Evolutionary conservation across 129 eudicot genomes (phyloP).

Genomic region (Mikania micrantha): DNA sequence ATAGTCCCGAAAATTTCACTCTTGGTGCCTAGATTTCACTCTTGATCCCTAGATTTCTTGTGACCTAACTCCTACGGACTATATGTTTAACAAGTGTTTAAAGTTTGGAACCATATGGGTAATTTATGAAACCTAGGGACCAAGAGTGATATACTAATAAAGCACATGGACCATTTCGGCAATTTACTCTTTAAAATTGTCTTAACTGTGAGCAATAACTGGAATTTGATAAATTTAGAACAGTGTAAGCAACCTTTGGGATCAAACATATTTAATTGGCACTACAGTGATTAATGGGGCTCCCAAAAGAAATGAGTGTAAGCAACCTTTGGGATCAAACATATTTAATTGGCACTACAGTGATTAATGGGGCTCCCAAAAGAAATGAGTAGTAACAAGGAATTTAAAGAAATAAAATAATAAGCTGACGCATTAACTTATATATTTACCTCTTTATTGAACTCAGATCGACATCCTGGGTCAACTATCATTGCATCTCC

Average conservation of each 20-base stretch:
- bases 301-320: not conserved
- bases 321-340: not conserved
- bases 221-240: not conserved
- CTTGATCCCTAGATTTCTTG: too few species aligned
- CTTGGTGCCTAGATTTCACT: too few species aligned
- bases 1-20: too few species aligned
- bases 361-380: not conserved
- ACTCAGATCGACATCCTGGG: slow-evolving; percentile 76
- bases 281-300: not conserved
- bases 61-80: too few species aligned
- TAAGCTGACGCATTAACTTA: not conserved
- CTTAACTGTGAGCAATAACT: not conserved
- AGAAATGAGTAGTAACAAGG: not conserved
- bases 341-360: not conserved
- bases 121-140: too few species aligned
- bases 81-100: too few species aligned
- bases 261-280: not conserved
- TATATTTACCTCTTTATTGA: slow-evolving; percentile 54
- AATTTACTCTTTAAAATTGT: too few species aligned
- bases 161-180: too few species aligned
- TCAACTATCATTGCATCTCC: slow-evolving; percentile 93
- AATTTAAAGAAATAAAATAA: not conserved
- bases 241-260: not conserved
- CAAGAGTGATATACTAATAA: too few species aligned
- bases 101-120: too few species aligned